Base-by-base conservation (phyloP, 441 rosid genomes). In the Populus hybrid region DNA sequence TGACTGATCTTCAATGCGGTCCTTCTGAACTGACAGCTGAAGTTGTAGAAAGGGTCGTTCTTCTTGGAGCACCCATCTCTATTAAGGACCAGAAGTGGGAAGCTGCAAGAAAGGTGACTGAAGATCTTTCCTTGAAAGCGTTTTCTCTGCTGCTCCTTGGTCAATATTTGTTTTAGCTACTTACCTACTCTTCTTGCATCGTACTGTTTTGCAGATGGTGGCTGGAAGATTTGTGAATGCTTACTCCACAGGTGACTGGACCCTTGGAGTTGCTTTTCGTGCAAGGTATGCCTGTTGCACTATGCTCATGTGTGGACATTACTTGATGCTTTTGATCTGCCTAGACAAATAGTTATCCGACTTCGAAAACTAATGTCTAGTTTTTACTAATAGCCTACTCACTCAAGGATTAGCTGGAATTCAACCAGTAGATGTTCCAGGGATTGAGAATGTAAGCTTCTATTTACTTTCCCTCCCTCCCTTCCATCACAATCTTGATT, bases 331-430 rank as follows among this genome's bases (percentile, higher is more conserved):
- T 12, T 18, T 21, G 26, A 30, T 32, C 71, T 68, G 40, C 7
- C n/a, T 35, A 67, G 2, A 7, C 2, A 30, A 5, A 18, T 19
- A 19, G 1, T 10, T 16, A n/a, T 38, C 21, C 14, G 23, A 59
- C 34, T 35, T 26, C 2, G 9, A 35, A 59, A 57, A n/a, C 63
- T 21, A 8, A 59, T 5, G 19, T 21, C 21, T 74, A n/a, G 34
- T 63, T 24, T 35, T 59, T 34, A 10, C 46, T 12, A 69, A 81
- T 88, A 94, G 98, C 85, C 84, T 92, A 59, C 83, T 94, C 23
- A 74, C 97, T 7, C 91, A 94, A 88, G 99, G 99, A 82, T 84
- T 95, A 81, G 99, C 98, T 6, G 97, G 98, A 82, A 90, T 94
- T 83, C 97, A 95, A 81, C 91, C 95, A 26, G 77, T 90, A 42